Conservation (phyloP, 495 filamentous ascomycete species). For the Poronia punctata region DNA sequence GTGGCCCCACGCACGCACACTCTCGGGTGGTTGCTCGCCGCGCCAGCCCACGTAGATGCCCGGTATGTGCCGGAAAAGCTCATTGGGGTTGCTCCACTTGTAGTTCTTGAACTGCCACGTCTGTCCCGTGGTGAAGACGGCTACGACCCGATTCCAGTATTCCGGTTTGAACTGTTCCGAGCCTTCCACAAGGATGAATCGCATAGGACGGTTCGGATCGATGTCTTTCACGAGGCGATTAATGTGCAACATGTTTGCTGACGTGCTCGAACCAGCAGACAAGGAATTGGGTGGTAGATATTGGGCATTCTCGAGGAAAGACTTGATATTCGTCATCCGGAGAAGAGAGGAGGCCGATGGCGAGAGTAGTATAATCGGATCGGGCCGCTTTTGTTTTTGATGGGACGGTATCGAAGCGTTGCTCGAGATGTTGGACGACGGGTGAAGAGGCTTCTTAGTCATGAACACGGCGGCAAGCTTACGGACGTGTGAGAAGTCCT, state of each 20-base stretch:
- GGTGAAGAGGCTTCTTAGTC: conserved; percentile 45
- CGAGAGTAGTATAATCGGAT: conserved; percentile 96
- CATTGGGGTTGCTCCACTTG: conserved; percentile 84
- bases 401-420: conserved; percentile 37
- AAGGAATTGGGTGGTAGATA: conserved; percentile 73
- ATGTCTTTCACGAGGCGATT: conserved; percentile 70
- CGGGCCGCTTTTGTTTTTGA: conserved; percentile 55
- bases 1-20: conserved; percentile 76
- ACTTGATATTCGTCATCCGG: conserved; percentile 94
- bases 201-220: conserved; percentile 62
- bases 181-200: conserved; percentile 91
- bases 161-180: conserved; percentile 94
- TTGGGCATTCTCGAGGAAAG: conserved; percentile 80
- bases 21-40: conserved; percentile 70
- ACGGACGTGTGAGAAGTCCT: conserved; percentile 95
- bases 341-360: conserved; percentile 96
- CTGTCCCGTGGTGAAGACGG: conserved; percentile 96
- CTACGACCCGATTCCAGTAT: conserved; percentile 94
- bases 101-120: conserved; percentile 98
- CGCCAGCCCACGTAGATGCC: conserved; percentile 90
- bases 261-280: conserved; percentile 44
- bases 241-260: conserved; percentile 74
- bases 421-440: conserved; percentile 27
- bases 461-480: conserved; percentile 80
- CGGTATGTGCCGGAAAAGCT: conserved; percentile 80